Evolutionary conservation across 768 basidiomycete genomes (phyloP).

Genomic region (Lactarius vividus): DNA sequence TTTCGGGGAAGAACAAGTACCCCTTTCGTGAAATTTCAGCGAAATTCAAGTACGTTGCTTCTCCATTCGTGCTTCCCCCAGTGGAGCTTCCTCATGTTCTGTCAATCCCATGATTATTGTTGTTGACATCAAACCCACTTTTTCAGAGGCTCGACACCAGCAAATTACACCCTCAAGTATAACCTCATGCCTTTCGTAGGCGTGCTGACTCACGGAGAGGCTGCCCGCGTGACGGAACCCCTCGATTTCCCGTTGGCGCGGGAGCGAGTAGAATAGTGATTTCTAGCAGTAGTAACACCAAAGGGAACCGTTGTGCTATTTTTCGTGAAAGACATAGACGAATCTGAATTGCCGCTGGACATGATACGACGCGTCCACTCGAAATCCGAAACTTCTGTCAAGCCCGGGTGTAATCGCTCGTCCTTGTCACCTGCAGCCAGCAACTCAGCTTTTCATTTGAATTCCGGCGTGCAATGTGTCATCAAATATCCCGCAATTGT

Average conservation of each 20-base stretch:
- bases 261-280: constrained; percentile 26
- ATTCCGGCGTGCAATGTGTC: too few relatives aligned
- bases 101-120: constrained; percentile 14
- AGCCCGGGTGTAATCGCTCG: background rate
- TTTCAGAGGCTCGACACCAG: constrained; percentile 59
- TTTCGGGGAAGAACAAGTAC: constrained; percentile 78
- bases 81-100: constrained; percentile 6
- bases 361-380: background rate
- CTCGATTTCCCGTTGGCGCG: constrained; percentile 36
- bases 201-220: constrained; percentile 73
- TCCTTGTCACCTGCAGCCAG: background rate
- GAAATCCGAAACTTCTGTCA: background rate
- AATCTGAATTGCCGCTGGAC: background rate
- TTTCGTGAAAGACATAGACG: background rate
- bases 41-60: constrained; percentile 67
- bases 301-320: background rate
- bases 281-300: background rate
- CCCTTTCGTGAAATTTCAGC: constrained; percentile 70
- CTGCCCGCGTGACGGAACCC: constrained; percentile 43
- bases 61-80: constrained; percentile 9
- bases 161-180: constrained; percentile 76
- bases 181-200: constrained; percentile 92
- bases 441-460: too few relatives aligned
- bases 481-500: background rate
- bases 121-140: constrained; percentile 24